These are phyloP conservation scores for Chalciporus chontae DNA, from an alignment of 768 basidiomycete species.

Conservation along the genomic window DNA sequence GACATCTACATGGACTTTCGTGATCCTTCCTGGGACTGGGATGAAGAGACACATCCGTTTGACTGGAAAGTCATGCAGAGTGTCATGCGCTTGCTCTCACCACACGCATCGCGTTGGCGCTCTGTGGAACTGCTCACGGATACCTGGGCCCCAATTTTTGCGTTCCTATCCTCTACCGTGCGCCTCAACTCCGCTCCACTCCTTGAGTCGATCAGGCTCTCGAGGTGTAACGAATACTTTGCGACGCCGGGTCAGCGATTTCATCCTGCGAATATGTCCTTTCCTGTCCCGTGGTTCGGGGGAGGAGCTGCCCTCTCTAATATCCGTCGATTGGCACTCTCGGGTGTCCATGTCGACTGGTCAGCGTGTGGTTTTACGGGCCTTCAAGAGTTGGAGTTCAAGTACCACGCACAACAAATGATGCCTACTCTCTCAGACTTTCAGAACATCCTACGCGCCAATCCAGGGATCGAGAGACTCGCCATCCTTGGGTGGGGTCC, in stretches of 20 bases:
- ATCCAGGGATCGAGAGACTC: slow-evolving; percentile 37
- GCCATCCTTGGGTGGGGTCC: slow-evolving; percentile 56
- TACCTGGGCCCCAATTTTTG: slow-evolving; percentile 57
- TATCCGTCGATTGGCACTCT: slow-evolving; percentile 43
- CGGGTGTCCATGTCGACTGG: slow-evolving; percentile 62
- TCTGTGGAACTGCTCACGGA: slow-evolving; percentile 51
- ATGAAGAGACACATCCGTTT: slow-evolving; percentile 43
- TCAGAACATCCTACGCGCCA: slow-evolving; percentile 37
- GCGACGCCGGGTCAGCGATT: slow-evolving; percentile 44
- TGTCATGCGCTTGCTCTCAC: slow-evolving; percentile 42
- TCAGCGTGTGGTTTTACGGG: slow-evolving; percentile 35
- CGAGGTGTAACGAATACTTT: slow-evolving; percentile 58
- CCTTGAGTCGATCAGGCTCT: slow-evolving; percentile 42
- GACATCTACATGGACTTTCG: slow-evolving; percentile 56
- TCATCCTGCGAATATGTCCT: slow-evolving; percentile 37
- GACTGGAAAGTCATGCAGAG: slow-evolving; percentile 41
- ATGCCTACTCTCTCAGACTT: slow-evolving; percentile 51
- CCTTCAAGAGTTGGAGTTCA: slow-evolving; percentile 48
- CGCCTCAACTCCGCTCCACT: slow-evolving; percentile 32
- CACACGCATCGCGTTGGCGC: slow-evolving; percentile 46
- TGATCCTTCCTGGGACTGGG: slow-evolving; percentile 56
- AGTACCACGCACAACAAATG: slow-evolving; percentile 55
- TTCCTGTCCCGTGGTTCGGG: slow-evolving; percentile 42
- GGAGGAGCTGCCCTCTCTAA: slow-evolving; percentile 28
- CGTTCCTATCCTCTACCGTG: slow-evolving; percentile 43